Base-by-base conservation (phyloP, 345 rosid species). In the Schrenkiella parvula region DNA sequence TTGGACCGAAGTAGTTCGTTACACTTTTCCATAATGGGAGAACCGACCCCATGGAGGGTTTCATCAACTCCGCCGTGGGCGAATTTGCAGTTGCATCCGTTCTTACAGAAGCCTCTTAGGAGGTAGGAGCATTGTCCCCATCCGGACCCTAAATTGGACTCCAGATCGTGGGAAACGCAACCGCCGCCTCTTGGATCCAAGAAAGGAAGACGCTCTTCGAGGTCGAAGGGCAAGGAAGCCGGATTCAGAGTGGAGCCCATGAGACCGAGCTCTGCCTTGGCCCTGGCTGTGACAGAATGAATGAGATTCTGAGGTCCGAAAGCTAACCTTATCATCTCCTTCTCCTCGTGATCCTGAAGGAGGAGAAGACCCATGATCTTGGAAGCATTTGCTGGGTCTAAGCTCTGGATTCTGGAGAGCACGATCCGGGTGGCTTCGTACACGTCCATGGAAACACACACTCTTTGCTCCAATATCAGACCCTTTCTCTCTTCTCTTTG, bases 311-410 rank as follows among this genome's bases (percentile, higher is more conserved):
- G 88, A 2, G 96, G 89, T 3, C 93, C 93, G 58, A 85, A 85
- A 68, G 89, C 96, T 29, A 89, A 73, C 66, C 96, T 77, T 70
- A 88, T 86, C 91, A 88, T 86, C 73, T 88, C 96, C 64, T 89
- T 86, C 63, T 89, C 96, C 2, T 89, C 87, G 23, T 86, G 87
- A 59, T 89, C 96, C 66, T 89, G 89, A 73, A 87, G 84, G 31
- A 89, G 84, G 70, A 89, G 87, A 25, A 87, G 76, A 74, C 93
- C 89, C 88, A 89, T 86, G 84, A 88, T 89, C 79, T 82, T 89
- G 29, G 96, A 87, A 9, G 96, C 92, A 79, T 88, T 86, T 26
- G 85, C 87, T 21, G 91, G 87, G 77, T 89, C 96, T 38, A 83
- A 21, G 73, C 50, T 83, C 72, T 87, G 89, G 77, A 88, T 86